phyloP scores from a whole-genome alignment of 495 filamentous ascomycete species.

The Penicillium antarcticum region DNA sequence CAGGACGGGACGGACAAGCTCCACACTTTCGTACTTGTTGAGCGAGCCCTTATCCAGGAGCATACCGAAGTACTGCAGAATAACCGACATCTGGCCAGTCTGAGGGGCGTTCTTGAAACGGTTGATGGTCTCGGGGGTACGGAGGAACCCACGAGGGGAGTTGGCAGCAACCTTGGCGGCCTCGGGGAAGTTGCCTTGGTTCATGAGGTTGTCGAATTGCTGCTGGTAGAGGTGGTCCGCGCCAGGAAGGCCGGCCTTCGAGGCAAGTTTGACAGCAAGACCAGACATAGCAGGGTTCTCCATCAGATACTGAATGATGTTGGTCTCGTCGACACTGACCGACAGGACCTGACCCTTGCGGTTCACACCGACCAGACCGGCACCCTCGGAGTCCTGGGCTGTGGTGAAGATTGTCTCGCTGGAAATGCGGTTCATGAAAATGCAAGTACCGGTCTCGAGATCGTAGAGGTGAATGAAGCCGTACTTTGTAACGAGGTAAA shows the following conservation, averaged over 20 bases:
- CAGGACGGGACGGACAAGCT: conserved; percentile 88
- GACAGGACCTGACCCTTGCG: conserved; percentile 94
- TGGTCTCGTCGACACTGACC: conserved; percentile 87
- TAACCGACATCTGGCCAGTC: conserved; percentile 76
- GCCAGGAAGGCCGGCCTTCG: conserved; percentile 86
- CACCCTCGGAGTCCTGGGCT: conserved; percentile 74
- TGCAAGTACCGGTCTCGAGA: conserved; percentile 91
- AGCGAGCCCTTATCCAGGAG: conserved; percentile 90
- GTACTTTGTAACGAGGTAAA: conserved; percentile 98
- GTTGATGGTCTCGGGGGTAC: conserved; percentile 90
- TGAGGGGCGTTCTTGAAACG: conserved; percentile 82
- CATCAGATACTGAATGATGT: conserved; percentile 87
- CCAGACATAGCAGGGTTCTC: conserved; percentile 89
- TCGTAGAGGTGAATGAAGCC: conserved; percentile 99
- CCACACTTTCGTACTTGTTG: conserved; percentile 89
- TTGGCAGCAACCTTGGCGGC: conserved; percentile 95
- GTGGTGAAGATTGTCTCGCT: conserved; percentile 99
- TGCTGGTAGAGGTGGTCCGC: conserved; percentile 92
- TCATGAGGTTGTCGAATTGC: conserved; percentile 84
- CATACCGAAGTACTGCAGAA: conserved; percentile 97
- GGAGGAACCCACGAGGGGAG: conserved; percentile 91
- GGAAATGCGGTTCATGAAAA: conserved; percentile 99
- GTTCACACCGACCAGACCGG: conserved; percentile 92
- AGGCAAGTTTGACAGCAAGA: conserved; percentile 92
- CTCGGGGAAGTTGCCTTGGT: conserved; percentile 71